Evolutionary conservation across 176 grass and related monocot genomes (phyloP).

Genomic region (Rhynchospora pubera): DNA sequence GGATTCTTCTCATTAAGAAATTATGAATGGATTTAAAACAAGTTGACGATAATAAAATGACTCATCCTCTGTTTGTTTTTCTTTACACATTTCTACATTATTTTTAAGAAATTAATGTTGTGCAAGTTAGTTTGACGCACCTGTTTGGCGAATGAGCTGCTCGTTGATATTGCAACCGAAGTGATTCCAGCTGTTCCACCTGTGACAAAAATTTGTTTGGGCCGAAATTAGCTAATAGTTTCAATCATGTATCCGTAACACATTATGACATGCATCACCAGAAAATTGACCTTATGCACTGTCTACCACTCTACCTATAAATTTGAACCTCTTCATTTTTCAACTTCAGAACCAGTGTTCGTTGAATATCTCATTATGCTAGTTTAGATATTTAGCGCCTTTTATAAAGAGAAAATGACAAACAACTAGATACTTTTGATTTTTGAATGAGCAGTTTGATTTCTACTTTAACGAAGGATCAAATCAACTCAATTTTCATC

Average conservation of each 20-base stretch:
- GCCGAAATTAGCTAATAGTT: neutral
- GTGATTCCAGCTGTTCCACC: conserved; percentile 99
- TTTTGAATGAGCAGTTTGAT: neutral
- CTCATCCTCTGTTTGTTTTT: too few relatives aligned
- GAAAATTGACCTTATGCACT: neutral
- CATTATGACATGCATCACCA: neutral
- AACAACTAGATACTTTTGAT: conserved; percentile 2
- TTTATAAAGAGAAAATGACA: neutral
- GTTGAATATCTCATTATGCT: neutral
- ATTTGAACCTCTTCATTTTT: neutral
- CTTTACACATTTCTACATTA: neutral
- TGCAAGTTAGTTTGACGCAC: conserved; percentile 18
- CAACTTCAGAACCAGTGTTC: neutral
- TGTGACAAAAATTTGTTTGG: conserved; percentile 20
- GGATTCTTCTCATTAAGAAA: too few relatives aligned
- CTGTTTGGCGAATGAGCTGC: conserved; percentile 57
- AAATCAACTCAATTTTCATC: neutral
- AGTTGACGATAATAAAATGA: too few relatives aligned
- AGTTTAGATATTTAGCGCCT: neutral
- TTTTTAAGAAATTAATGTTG: neutral
- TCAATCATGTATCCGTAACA: neutral
- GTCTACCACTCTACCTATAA: neutral
- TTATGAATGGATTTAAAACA: too few relatives aligned
- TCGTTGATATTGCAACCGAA: conserved; percentile 68
- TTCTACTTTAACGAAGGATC: neutral